Evolutionary conservation across 768 basidiomycete species (phyloP), one percentile per base, ranked within the genome.

Genomic region (Butyriboletus loyo): DNA sequence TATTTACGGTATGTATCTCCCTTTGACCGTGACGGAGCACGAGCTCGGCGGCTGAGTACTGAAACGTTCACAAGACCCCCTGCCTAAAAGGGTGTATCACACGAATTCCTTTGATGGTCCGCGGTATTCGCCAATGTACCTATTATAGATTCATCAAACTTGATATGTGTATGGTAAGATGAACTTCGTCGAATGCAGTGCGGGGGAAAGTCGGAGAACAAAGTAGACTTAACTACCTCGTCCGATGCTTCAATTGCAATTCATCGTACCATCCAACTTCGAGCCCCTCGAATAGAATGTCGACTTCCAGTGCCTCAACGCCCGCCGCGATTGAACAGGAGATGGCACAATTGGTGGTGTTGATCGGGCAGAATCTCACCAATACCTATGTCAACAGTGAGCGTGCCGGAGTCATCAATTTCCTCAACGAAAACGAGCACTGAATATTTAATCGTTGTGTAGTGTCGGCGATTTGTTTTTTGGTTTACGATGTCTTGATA

Each of bases 401-500:
- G 50, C 39, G 22, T 13, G 14, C 32, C 1, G 7, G 19, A 15
- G 5, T 2, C 8, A 1, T 15, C 11, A 1, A 39, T 30, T n/a
- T 39, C 21, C 14, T 31, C 10, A 7, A 27, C 39, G 14, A 22
- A 7, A 7, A 2, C 10, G 15, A 24, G 6, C 24, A 17, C 31
- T n/a, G 15, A 15, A 19, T 3, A 15, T 21, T 14, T 31, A 14
- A 14, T 24, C 11, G 6, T 17, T 11, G 39, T 10, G 25, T 25
- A 53, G 47, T 53, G 17, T 31, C 46, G 3, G 21, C 39, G 5
- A 49, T 42, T 2, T 14, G 27, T 39, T 42, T 49, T 15, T 21
- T 53, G 27, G 0, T 53, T 3, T 49, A 49, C 3, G 52, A 53
- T 14, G 13, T 53, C 7, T 36, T 49, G 52, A 49, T 53, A 17